phyloP scores from a whole-genome alignment of 352 stramenopile species.

The Blastocystis sp. region DNA sequence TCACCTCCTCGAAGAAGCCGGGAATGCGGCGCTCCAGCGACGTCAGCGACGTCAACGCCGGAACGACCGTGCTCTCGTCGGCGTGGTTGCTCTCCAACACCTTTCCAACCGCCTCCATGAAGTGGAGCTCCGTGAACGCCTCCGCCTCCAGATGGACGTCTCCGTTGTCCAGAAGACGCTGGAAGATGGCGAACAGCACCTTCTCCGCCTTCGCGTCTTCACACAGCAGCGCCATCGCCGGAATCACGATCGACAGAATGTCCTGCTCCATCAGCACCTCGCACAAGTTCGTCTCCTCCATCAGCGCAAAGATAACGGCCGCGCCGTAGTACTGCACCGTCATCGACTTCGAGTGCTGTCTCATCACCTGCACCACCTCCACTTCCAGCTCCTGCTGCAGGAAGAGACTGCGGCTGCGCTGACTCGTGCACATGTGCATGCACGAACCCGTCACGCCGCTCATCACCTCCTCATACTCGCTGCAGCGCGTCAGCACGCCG shows the following conservation, averaged over 20 bases:
- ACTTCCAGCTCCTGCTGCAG: neutral
- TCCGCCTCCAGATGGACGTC: neutral
- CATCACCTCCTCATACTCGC: slow-evolving; percentile 36
- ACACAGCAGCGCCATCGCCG: slow-evolving; percentile 18
- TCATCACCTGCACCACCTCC: slow-evolving; percentile 33
- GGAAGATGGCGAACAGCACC: slow-evolving; percentile 39
- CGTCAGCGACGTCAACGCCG: slow-evolving; percentile 12
- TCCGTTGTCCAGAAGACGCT: neutral
- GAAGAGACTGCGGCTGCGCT: slow-evolving; percentile 1
- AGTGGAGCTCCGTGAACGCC: neutral
- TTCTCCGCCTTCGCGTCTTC: neutral
- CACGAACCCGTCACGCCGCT: slow-evolving; percentile 15
- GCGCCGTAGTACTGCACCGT: slow-evolving; percentile 15
- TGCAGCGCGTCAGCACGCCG: neutral
- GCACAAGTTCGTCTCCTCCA: neutral
- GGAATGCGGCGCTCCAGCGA: neutral
- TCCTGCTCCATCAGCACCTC: slow-evolving; percentile 1
- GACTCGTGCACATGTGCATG: slow-evolving; percentile 40
- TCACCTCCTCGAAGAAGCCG: neutral
- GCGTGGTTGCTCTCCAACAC: neutral
- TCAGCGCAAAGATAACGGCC: neutral
- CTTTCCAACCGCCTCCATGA: slow-evolving; percentile 29
- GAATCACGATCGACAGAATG: slow-evolving; percentile 14
- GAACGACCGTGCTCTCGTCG: neutral
- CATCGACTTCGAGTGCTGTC: neutral